Evolutionary conservation across 768 basidiomycete species (phyloP).

Genomic region (Lentinula sp.): DNA sequence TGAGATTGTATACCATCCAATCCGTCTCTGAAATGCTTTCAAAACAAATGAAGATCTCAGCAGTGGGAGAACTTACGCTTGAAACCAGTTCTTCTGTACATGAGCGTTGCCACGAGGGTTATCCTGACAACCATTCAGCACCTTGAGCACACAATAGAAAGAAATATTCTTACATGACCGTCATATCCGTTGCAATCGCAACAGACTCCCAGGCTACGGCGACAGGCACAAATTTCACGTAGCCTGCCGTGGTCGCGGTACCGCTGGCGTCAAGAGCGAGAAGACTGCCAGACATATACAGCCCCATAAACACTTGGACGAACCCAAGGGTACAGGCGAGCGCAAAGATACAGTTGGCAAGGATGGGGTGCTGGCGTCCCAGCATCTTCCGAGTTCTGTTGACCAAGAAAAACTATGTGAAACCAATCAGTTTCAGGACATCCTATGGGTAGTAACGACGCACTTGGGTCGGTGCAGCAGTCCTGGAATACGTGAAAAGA

Average conservation of each 20-base stretch:
- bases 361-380: background rate
- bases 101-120: background rate
- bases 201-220: background rate
- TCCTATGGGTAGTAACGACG: background rate
- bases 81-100: background rate
- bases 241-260: background rate
- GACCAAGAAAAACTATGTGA: background rate
- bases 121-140: background rate
- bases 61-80: background rate
- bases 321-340: background rate
- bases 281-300: background rate
- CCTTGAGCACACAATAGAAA: background rate
- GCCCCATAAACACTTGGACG: background rate
- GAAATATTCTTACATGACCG: background rate
- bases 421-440: background rate
- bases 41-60: background rate
- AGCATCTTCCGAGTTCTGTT: background rate
- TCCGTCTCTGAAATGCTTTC: background rate
- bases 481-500: background rate
- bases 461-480: background rate
- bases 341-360: background rate
- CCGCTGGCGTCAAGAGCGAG: background rate
- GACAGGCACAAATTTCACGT: background rate
- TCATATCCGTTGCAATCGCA: background rate
- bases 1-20: background rate